phyloP scores from a whole-genome alignment of 805 yeast species.

The Yarrowia hollandica region DNA sequence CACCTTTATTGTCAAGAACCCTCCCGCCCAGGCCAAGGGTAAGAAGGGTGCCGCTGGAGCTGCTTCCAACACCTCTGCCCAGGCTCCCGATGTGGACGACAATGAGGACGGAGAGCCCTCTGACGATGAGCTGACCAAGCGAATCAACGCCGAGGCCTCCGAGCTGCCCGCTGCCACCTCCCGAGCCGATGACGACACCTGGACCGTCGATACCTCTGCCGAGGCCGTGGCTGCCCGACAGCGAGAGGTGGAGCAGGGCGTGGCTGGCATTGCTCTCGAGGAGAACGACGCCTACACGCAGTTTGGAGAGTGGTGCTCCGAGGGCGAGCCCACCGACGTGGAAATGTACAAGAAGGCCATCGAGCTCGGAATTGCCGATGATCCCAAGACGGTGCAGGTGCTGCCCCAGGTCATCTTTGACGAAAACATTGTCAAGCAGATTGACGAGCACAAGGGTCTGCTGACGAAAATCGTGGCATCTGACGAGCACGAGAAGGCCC shows the following conservation, averaged over 20 bases:
- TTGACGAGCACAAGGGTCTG: slow-evolving; percentile 77
- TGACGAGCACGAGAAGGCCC: slow-evolving; percentile 73
- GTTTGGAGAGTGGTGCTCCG: slow-evolving; percentile 87
- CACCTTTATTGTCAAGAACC: slow-evolving; percentile 87
- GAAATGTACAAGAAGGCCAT: slow-evolving; percentile 89
- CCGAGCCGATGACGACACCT: slow-evolving; percentile 78
- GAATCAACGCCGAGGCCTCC: slow-evolving; percentile 82
- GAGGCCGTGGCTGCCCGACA: slow-evolving; percentile 95
- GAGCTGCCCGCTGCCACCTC: slow-evolving; percentile 52
- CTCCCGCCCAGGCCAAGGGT: slow-evolving; percentile 52
- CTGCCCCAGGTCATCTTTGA: slow-evolving; percentile 83
- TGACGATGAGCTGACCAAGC: slow-evolving; percentile 73
- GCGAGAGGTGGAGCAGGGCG: slow-evolving; percentile 61
- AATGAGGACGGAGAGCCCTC: slow-evolving; percentile 52
- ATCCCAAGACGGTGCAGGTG: slow-evolving; percentile 81
- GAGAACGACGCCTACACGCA: slow-evolving; percentile 58
- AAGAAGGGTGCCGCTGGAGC: slow-evolving; percentile 74
- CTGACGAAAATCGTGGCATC: slow-evolving; percentile 71
- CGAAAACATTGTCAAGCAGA: slow-evolving; percentile 69
- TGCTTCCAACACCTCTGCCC: slow-evolving; percentile 60
- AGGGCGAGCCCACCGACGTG: slow-evolving; percentile 69
- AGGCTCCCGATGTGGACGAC: slow-evolving; percentile 41
- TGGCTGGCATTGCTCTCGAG: slow-evolving; percentile 49
- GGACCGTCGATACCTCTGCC: slow-evolving; percentile 97
- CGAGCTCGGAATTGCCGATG: slow-evolving; percentile 70